Conservation (phyloP, 257 asterid genomes). For the Ajuga chamaepitys region DNA sequence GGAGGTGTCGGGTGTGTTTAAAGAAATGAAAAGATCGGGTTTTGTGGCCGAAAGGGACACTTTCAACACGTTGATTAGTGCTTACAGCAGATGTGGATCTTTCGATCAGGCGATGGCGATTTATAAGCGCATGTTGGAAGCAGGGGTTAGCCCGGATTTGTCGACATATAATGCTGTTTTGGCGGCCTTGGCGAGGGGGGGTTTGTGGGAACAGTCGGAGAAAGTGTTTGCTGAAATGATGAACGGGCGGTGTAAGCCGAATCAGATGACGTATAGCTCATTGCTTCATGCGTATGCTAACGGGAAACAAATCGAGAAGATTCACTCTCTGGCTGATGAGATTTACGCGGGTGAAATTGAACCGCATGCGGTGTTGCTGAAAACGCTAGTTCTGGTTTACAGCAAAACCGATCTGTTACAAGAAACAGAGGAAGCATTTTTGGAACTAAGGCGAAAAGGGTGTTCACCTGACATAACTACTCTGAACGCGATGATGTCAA, state of each 20-base stretch:
- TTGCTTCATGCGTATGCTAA: conserved; percentile 92
- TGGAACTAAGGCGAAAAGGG: conserved; percentile 53
- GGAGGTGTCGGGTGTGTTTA: conserved; percentile 85
- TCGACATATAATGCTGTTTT: conserved; percentile 84
- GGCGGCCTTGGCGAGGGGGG: conserved; percentile 88
- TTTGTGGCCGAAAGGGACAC: conserved; percentile 91
- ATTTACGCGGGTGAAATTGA: conserved; percentile 52
- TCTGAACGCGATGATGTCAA: conserved; percentile 77
- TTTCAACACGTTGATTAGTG: conserved; percentile 80
- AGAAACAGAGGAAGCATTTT: conserved; percentile 77
- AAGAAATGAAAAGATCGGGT: conserved; percentile 88
- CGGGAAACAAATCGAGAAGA: conserved; percentile 65
- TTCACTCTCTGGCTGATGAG: conserved; percentile 53
- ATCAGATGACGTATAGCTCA: conserved; percentile 69
- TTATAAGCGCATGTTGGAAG: conserved; percentile 73
- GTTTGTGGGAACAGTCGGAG: conserved; percentile 89
- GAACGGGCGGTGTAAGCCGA: conserved; percentile 63
- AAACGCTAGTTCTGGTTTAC: conserved; percentile 79
- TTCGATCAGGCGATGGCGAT: conserved; percentile 80
- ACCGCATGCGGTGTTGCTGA: conserved; percentile 50
- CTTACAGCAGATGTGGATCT: conserved; percentile 85
- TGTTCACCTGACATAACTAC: conserved; percentile 55
- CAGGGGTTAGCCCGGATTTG: conserved; percentile 76
- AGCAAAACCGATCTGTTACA: conserved; percentile 64
- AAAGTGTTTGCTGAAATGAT: conserved; percentile 78